Evolutionary conservation across 352 stramenopile genomes (phyloP).

Genomic region (Phytophthora constricta): DNA sequence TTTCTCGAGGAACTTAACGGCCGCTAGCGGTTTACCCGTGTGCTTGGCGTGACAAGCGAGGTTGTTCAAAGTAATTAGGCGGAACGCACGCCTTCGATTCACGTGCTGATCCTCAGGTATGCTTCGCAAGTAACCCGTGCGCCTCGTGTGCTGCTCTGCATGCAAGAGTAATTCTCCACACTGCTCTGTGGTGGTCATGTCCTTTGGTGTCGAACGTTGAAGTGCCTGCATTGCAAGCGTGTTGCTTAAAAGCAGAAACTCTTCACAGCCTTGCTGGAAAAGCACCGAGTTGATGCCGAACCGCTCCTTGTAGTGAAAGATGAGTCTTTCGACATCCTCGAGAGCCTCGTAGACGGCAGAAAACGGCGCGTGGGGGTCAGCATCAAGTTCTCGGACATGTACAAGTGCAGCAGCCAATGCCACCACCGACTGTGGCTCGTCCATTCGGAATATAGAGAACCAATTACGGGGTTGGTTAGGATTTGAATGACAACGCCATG

Average conservation of each 20-base stretch:
- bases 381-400: slow-evolving; percentile 30
- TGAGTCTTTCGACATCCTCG: slow-evolving; percentile 42
- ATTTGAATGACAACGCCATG: too few relatives aligned
- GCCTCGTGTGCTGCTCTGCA: slow-evolving; percentile 65
- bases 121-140: slow-evolving; percentile 46
- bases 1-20: slow-evolving; percentile 55
- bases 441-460: slow-evolving; percentile 4
- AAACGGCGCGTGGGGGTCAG: slow-evolving; percentile 15
- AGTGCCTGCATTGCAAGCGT: slow-evolving; percentile 60
- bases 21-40: slow-evolving; percentile 42
- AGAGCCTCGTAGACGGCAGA: slow-evolving; percentile 34
- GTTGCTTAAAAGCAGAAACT: slow-evolving; percentile 72
- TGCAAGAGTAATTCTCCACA: slow-evolving; percentile 39
- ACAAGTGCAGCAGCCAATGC: slow-evolving; percentile 49
- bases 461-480: too few relatives aligned
- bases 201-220: slow-evolving; percentile 16
- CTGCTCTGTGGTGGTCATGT: slow-evolving; percentile 14
- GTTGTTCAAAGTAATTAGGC: slow-evolving; percentile 71
- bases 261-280: slow-evolving; percentile 68
- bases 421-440: slow-evolving; percentile 51
- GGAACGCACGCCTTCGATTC: slow-evolving; percentile 41
- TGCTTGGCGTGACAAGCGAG: slow-evolving; percentile 67
- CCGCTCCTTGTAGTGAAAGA: slow-evolving; percentile 58
- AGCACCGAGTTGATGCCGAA: slow-evolving; percentile 44
- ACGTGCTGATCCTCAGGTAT: slow-evolving; percentile 24